phyloP scores from a whole-genome alignment of 208 protist species.

The Angomonas desouzai region DNA sequence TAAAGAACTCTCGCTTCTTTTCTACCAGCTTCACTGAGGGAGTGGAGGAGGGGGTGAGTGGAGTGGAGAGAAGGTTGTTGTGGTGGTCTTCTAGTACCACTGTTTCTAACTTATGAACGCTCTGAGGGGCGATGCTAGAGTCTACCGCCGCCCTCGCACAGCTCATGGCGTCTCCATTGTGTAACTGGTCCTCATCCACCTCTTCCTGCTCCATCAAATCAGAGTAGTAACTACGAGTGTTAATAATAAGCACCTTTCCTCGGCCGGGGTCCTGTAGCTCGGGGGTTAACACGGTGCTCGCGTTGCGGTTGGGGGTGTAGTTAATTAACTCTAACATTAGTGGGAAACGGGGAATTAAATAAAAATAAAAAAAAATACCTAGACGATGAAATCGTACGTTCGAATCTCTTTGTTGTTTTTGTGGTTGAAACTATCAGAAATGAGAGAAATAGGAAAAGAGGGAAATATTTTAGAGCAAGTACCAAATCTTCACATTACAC shows the following conservation, averaged over 20 bases:
- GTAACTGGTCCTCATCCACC: not conserved
- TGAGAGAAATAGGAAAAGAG: no score
- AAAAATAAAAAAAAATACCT: no score
- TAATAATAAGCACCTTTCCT: constrained; percentile 62
- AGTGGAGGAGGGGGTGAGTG: not conserved
- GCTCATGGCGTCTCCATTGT: not conserved
- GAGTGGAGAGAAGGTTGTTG: not conserved
- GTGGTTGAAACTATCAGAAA: no score
- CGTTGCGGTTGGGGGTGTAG: constrained; percentile 14
- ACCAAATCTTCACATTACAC: not conserved
- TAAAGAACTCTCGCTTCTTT: constrained; percentile 29
- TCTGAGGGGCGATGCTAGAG: not conserved
- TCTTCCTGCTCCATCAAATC: constrained; percentile 27
- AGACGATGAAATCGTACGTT: no score
- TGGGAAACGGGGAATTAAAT: not conserved
- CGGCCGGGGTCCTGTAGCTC: constrained; percentile 21
- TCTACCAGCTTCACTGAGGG: not conserved
- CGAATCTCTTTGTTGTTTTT: no score
- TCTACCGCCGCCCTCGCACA: not conserved
- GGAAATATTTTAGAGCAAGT: no score
- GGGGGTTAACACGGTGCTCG: constrained; percentile 16
- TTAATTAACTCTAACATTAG: constrained; percentile 20
- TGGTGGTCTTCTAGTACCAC: not conserved
- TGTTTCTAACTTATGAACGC: not conserved
- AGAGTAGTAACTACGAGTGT: constrained; percentile 46